Base-by-base conservation (phyloP, 495 filamentous ascomycete genomes). In the Tuber umbilicatum region DNA sequence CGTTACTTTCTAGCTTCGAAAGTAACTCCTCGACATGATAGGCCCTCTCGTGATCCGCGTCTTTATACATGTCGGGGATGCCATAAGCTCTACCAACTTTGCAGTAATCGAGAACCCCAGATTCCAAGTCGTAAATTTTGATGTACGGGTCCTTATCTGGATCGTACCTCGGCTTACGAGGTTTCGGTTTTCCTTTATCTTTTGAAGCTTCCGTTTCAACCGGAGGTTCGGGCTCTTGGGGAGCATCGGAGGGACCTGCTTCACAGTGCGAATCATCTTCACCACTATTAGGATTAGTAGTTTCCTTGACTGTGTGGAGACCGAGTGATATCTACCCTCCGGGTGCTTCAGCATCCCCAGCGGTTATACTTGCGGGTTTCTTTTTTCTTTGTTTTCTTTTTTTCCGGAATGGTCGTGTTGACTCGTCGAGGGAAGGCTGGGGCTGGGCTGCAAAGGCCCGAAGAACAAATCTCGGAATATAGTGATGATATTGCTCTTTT, bases 401-500 rank as follows among this genome's bases (percentile, higher is more conserved):
- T 17, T 5, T 64, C 27, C 27, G 27, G 55, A 35, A 27, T 6
- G 55, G 27, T 17, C 55, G 55, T 35, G 55, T 31, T 64, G 27
- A 27, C 1, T 64, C 55, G 55, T 17, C 55, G 55, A 17, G 35
- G 5, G 5, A 2, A 2, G 55, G 55, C 5, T 35, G 55, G 27
- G 55, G 55, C 12, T 35, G 12, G 5, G 27, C 43, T 31, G 81
- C 81, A 64, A 83, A 85, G 38, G 83, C 81, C 14, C 77, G 70
- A 17, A 85, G 83, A 69, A 85, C 79, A 69, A 84, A 85, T 27
- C 79, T 82, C 5, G 84, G 84, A 69, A 85, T 80, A 72, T 83
- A 84, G 73, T 85, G 84, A n/a, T 85, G 84, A 76, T 85, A 84
- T 47, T 84, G 82, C 55, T 64, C 55, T 64, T 64, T 64, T 64